A percentile compares a stretch with the other conserved stretches of the same genome.
Conservation (phyloP, 192 early-diverging fungal genomes). For the Mortierella antarctica region DNA sequence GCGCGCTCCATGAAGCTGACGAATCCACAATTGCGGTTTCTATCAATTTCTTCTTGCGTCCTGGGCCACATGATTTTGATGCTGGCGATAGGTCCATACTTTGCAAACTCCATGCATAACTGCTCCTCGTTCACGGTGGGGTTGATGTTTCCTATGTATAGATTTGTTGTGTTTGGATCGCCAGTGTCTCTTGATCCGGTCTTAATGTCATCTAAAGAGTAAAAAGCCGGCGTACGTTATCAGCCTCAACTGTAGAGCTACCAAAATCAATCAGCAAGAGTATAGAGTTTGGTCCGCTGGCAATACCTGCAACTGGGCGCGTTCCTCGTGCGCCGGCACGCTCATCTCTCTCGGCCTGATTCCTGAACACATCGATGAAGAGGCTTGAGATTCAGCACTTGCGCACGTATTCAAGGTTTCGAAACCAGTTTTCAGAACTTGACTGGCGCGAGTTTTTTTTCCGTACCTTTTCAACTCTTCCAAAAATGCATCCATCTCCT, state of each 20-base stretch:
- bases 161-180: conserved; percentile 83
- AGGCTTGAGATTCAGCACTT: not conserved
- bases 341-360: conserved; percentile 73
- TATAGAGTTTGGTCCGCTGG: not conserved
- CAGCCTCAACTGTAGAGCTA: not conserved
- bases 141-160: conserved; percentile 86
- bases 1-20: conserved; percentile 88
- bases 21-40: conserved; percentile 86
- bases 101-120: conserved; percentile 81
- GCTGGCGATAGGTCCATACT: conserved; percentile 86
- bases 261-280: not conserved
- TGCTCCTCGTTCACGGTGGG: conserved; percentile 76
- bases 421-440: not conserved
- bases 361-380: not conserved
- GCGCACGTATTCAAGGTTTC: too few species aligned
- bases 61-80: conserved; percentile 98
- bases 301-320: conserved; percentile 38
- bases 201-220: conserved; percentile 14
- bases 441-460: not conserved
- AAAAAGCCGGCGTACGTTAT: not conserved
- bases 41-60: conserved; percentile 81
- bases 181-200: conserved; percentile 77
- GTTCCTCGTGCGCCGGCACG: conserved; percentile 53
- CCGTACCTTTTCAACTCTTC: conserved; percentile 82
- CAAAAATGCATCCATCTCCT: conserved; percentile 85